Conservation (phyloP, 805 yeast species). For the Wickerhamiella sergipiensis region DNA sequence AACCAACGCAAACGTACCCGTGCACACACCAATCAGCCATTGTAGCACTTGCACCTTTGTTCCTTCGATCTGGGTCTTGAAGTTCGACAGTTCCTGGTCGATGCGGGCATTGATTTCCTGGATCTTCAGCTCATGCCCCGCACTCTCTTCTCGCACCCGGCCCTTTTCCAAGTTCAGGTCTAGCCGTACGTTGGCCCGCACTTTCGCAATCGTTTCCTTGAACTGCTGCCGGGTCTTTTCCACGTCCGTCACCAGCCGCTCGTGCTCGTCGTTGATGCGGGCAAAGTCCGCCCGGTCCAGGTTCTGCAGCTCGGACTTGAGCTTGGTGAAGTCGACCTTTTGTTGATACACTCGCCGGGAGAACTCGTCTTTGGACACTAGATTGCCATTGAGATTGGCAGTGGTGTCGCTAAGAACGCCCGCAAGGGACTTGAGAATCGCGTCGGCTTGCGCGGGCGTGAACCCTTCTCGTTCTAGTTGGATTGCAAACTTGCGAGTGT, state of each 20-base stretch:
- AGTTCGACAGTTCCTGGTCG: constrained; percentile 88
- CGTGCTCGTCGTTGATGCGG: constrained; percentile 73
- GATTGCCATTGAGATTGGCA: constrained; percentile 52
- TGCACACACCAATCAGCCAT: constrained; percentile 96
- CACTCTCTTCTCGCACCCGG: constrained; percentile 83
- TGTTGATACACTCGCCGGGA: constrained; percentile 85
- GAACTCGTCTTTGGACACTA: constrained; percentile 76
- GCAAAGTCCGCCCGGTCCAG: constrained; percentile 79
- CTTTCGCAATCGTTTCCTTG: constrained; percentile 82
- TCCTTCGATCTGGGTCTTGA: constrained; percentile 88
- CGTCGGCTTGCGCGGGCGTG: constrained; percentile 59
- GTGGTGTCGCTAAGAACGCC: constrained; percentile 72
- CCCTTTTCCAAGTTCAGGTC: constrained; percentile 92
- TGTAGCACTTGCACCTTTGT: constrained; percentile 96
- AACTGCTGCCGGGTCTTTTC: constrained; percentile 75
- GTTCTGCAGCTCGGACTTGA: constrained; percentile 80
- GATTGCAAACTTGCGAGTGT: constrained; percentile 62
- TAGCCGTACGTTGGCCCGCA: constrained; percentile 77
- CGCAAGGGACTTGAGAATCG: constrained; percentile 60
- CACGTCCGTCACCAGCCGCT: constrained; percentile 65
- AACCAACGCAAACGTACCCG: constrained; percentile 93
- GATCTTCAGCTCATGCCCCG: constrained; percentile 82
- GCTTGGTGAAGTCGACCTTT: constrained; percentile 89
- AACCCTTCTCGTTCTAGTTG: constrained; percentile 60
- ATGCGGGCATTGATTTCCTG: constrained; percentile 91